A percentile compares a stretch with the other conserved stretches of the same genome.
Conservation (phyloP, 176 grass and related monocot genomes). For the Bothriochloa decipiens region DNA sequence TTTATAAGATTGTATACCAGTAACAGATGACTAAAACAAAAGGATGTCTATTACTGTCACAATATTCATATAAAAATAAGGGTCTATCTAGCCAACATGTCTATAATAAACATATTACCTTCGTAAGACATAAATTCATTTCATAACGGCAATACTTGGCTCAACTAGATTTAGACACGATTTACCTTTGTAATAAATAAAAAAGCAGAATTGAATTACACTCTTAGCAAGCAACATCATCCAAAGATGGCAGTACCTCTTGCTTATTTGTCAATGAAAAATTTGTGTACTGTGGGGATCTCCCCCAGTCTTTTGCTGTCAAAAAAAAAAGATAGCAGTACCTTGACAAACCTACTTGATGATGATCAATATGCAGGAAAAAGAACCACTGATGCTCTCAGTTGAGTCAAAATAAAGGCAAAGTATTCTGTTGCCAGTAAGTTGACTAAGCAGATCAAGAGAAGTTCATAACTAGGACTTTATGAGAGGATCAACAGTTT, state of each 20-base stretch:
- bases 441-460: constrained; percentile 76
- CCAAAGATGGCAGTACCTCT: constrained; percentile 7
- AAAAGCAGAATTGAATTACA: constrained; percentile 13
- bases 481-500: constrained; percentile 60
- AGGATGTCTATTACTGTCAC: background rate
- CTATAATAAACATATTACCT: constrained; percentile 9
- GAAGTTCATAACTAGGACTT: constrained; percentile 77
- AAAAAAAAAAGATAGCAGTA: constrained; percentile 20
- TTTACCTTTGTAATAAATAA: background rate
- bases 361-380: constrained; percentile 62
- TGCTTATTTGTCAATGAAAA: too few species aligned
- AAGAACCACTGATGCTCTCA: constrained; percentile 54
- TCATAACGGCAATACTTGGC: background rate
- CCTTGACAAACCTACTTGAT: constrained; percentile 85
- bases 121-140: background rate
- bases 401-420: constrained; percentile 53
- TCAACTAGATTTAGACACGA: constrained; percentile 1
- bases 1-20: background rate
- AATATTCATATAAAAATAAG: background rate
- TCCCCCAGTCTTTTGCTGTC: too few species aligned
- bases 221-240: constrained; percentile 19
- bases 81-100: background rate
- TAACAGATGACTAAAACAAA: background rate
- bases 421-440: constrained; percentile 70
- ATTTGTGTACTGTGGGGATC: too few species aligned